Conservation (phyloP, 2,329 filamentous ascomycete genomes). For the Cadophora sp. region DNA sequence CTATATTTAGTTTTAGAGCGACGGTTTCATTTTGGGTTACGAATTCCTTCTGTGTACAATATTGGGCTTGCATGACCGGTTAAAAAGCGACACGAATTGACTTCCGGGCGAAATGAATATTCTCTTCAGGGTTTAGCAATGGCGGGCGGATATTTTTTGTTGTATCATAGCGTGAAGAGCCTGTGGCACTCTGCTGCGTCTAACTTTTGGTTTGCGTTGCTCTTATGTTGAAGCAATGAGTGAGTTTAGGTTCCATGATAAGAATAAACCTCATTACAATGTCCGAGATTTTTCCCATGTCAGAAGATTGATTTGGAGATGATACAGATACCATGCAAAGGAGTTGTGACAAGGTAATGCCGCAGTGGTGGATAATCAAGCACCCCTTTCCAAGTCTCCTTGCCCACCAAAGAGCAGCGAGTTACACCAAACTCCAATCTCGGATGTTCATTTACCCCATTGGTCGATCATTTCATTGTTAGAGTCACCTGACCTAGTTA, state of each 20-base stretch:
- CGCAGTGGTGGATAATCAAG: not conserved
- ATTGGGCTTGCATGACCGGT: conserved; percentile 43
- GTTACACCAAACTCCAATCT: conserved; percentile 9
- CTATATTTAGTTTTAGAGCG: conserved; percentile 24
- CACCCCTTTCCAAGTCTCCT: not conserved
- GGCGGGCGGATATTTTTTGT: conserved; percentile 28
- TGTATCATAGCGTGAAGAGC: conserved; percentile 35
- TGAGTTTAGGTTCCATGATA: not conserved
- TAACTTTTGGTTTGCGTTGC: conserved; percentile 18
- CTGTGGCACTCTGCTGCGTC: conserved; percentile 21
- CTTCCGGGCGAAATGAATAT: conserved; percentile 34
- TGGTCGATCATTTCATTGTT: conserved; percentile 1
- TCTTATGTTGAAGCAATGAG: not conserved
- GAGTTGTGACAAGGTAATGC: not conserved
- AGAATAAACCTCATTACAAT: conserved; percentile 7
- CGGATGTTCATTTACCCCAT: conserved; percentile 2
- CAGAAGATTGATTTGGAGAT: not conserved
- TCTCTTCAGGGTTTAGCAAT: conserved; percentile 33
- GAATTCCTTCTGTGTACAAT: conserved; percentile 40
- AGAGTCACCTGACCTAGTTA: conserved; percentile 1
- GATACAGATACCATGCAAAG: not conserved
- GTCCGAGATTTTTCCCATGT: no score
- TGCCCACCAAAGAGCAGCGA: conserved; percentile 7
- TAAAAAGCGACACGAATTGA: conserved; percentile 41
- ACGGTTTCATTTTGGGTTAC: conserved; percentile 32